Percentiles rank a stretch among this genome's conserved stretches.
These are phyloP conservation scores for Melanopsichium pennsylvanicum DNA, from an alignment of 1,284 basidiomycete genomes.

Conservation along the genomic window DNA sequence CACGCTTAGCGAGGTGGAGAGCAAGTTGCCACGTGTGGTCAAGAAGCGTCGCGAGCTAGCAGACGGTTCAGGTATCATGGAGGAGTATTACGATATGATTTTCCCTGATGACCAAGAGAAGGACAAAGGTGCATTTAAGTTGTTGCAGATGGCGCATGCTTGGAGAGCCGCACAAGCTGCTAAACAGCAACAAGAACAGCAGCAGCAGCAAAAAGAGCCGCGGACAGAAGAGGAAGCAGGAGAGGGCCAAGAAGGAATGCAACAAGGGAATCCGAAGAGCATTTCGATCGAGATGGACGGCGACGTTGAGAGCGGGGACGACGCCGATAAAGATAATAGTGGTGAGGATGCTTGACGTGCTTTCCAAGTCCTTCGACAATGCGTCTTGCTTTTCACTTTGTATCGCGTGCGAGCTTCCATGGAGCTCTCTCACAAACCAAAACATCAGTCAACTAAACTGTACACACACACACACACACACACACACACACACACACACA, in stretches of 20 bases:
- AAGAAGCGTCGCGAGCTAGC: slow-evolving; percentile 70
- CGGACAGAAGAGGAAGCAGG: not conserved
- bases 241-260: not conserved
- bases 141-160: slow-evolving; percentile 60
- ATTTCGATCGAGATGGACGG: slow-evolving; percentile 13
- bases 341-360: no score
- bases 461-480: no score
- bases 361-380: no score
- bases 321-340: not conserved
- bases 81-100: slow-evolving; percentile 64
- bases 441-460: no score
- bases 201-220: not conserved
- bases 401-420: no score
- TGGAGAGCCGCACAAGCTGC: slow-evolving; percentile 53
- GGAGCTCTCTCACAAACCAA: no score
- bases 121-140: slow-evolving; percentile 59
- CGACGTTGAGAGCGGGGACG: not conserved
- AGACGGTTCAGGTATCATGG: slow-evolving; percentile 52
- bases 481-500: no score
- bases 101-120: slow-evolving; percentile 64
- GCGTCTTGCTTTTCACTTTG: no score
- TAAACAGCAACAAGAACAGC: slow-evolving; percentile 10
- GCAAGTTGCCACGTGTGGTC: slow-evolving; percentile 87
- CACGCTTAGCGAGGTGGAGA: slow-evolving; percentile 77
- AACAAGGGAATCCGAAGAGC: slow-evolving; percentile 3